A percentile compares a stretch with the other conserved stretches of the same genome.
phyloP scores from a whole-genome alignment of 108 stramenopile species.

The Cylindrotheca fusiformis region DNA sequence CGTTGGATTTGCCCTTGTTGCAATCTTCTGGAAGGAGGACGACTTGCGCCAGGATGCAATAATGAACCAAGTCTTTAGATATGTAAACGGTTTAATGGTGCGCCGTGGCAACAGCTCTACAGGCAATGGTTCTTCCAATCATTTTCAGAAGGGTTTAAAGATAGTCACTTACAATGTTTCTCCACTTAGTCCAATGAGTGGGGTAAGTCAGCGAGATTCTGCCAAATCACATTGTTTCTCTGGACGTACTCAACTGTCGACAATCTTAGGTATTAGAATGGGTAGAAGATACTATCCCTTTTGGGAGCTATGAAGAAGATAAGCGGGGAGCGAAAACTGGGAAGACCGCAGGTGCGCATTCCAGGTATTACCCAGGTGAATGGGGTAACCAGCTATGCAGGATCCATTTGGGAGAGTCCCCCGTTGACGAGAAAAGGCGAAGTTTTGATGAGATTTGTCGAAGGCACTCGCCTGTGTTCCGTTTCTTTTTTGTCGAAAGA shows the following conservation, averaged over 20 bases:
- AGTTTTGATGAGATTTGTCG: conserved; percentile 64
- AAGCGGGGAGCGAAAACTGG: not conserved
- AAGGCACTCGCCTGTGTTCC: conserved; percentile 87
- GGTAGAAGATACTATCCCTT: conserved; percentile 89
- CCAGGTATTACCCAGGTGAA: conserved; percentile 82
- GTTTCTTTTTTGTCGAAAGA: conserved; percentile 95
- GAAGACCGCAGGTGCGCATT: conserved; percentile 26
- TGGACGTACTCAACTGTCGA: not conserved
- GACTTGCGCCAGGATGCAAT: conserved; percentile 97
- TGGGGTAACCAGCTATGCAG: conserved; percentile 67
- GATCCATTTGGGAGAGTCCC: conserved; percentile 34
- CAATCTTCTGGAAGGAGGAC: conserved; percentile 61
- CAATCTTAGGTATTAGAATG: conserved; percentile 61
- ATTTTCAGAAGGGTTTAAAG: conserved; percentile 36
- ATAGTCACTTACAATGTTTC: conserved; percentile 87
- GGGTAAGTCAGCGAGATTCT: conserved; percentile 66
- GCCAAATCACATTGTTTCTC: not conserved
- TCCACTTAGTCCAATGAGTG: conserved; percentile 86
- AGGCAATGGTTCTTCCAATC: not conserved
- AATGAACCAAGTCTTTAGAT: conserved; percentile 94
- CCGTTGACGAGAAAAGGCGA: conserved; percentile 34
- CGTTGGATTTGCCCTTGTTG: not conserved
- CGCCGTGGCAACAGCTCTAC: conserved; percentile 4
- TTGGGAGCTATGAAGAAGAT: conserved; percentile 53
- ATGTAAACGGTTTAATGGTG: conserved; percentile 82